Percentiles rank a stretch among this genome's conserved stretches.
phyloP scores from a whole-genome alignment of 176 grass and related monocot genomes.

The Oropetium thomaeum region DNA sequence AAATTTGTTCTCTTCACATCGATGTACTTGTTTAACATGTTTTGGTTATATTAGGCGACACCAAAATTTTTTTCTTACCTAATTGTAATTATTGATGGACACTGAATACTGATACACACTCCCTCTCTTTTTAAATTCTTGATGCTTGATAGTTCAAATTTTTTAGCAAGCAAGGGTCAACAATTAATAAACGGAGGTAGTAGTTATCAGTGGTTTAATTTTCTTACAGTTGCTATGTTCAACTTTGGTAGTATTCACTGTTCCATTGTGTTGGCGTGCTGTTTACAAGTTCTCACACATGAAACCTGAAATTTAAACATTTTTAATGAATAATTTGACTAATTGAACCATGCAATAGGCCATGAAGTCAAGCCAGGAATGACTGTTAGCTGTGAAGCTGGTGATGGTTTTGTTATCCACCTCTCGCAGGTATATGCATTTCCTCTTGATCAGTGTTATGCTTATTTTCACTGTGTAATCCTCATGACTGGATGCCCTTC shows the following conservation, averaged over 20 bases:
- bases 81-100: too few species aligned
- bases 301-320: background rate
- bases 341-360: conserved; percentile 37
- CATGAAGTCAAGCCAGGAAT: conserved; percentile 68
- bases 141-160: too few species aligned
- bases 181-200: too few species aligned
- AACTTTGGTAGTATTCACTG: background rate
- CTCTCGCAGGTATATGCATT: conserved; percentile 69
- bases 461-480: background rate
- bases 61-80: too few species aligned
- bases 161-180: too few species aligned
- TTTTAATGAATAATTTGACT: background rate
- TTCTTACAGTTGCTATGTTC: background rate
- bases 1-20: too few species aligned
- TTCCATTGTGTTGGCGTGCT: background rate
- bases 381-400: conserved; percentile 44
- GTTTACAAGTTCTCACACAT: background rate
- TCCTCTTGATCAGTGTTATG: background rate
- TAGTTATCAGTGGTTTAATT: background rate
- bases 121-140: too few species aligned
- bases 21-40: too few species aligned
- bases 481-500: background rate
- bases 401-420: conserved; percentile 46
- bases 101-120: too few species aligned
- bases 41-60: too few species aligned